Percentiles rank a stretch among this genome's conserved stretches.
Evolutionary conservation across 2,329 filamentous ascomycete species (phyloP).

Genomic region (Tetracladium maxilliforme): DNA sequence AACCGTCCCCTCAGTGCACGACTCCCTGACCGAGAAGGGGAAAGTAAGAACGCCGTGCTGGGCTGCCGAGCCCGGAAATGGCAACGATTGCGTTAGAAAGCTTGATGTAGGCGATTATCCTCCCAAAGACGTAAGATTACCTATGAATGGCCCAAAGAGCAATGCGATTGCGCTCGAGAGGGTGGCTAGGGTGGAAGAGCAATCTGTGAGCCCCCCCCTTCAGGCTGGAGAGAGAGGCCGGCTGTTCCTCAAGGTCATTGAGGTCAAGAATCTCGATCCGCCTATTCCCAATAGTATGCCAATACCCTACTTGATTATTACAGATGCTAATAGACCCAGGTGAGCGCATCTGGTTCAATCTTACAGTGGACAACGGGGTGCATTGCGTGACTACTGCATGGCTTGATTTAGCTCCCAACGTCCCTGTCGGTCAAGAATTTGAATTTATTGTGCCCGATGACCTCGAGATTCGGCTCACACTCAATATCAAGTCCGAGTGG

Average conservation of each 20-base stretch:
- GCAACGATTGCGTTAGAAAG: conserved; percentile 54
- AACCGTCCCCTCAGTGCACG: conserved; percentile 45
- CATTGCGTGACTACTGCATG: conserved; percentile 96
- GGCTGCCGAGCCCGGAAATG: conserved; percentile 96
- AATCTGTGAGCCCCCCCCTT: conserved; percentile 40
- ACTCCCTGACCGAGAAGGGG: conserved; percentile 60
- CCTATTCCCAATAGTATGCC: conserved; percentile 75
- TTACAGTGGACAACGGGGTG: conserved; percentile 91
- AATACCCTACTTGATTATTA: background rate
- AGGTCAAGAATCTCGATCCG: conserved; percentile 87
- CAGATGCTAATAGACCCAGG: conserved; percentile 31
- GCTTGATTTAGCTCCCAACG: conserved; percentile 81
- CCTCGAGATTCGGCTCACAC: conserved; percentile 93
- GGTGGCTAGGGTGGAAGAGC: conserved; percentile 57
- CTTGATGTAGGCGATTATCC: conserved; percentile 20
- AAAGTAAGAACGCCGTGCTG: conserved; percentile 79
- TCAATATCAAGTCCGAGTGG: conserved; percentile 88
- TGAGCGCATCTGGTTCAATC: conserved; percentile 84
- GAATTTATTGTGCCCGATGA: conserved; percentile 95
- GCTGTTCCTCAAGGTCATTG: conserved; percentile 96
- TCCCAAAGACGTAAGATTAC: conserved; percentile 53
- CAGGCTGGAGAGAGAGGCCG: conserved; percentile 80
- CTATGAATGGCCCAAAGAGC: conserved; percentile 77
- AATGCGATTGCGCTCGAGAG: conserved; percentile 53
- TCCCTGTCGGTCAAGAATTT: conserved; percentile 94